phyloP scores from a whole-genome alignment of 208 protist species.

The Leishmania turanica region DNA sequence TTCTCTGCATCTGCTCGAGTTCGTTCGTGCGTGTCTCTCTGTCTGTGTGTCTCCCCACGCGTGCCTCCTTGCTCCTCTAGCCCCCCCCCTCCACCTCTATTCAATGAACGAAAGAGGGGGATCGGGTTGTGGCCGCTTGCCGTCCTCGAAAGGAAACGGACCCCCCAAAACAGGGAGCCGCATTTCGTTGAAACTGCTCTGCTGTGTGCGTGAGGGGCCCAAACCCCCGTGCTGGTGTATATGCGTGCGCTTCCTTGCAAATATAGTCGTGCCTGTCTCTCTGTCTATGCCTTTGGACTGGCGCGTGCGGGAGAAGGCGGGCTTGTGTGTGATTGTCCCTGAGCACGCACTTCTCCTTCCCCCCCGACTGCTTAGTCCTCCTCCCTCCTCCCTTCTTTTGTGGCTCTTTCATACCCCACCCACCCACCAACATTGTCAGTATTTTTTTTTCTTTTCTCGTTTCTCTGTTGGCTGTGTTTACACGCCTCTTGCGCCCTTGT shows the following conservation, averaged over 20 bases:
- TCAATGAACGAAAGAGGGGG: constrained; percentile 3
- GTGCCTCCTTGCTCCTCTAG: background rate
- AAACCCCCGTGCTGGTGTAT: background rate
- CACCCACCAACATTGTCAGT: too few species aligned
- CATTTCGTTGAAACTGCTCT: background rate
- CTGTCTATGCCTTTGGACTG: background rate
- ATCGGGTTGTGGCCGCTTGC: too few species aligned
- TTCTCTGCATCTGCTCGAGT: background rate
- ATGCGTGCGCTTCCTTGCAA: background rate
- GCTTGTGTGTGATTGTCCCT: background rate
- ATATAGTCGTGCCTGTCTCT: background rate
- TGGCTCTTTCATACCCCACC: background rate
- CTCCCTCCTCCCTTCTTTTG: background rate
- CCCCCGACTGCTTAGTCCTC: background rate
- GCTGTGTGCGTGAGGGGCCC: background rate
- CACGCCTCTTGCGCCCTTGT: background rate
- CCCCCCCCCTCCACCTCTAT: background rate
- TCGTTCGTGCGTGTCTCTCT: background rate
- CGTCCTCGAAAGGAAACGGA: background rate
- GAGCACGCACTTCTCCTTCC: background rate
- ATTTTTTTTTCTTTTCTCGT: background rate
- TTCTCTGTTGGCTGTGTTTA: background rate
- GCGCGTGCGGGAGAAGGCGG: background rate
- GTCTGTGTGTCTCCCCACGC: background rate
- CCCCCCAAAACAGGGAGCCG: background rate